Conservation (phyloP, 306 rosid species). For the Macrotyloma uniflorum region DNA sequence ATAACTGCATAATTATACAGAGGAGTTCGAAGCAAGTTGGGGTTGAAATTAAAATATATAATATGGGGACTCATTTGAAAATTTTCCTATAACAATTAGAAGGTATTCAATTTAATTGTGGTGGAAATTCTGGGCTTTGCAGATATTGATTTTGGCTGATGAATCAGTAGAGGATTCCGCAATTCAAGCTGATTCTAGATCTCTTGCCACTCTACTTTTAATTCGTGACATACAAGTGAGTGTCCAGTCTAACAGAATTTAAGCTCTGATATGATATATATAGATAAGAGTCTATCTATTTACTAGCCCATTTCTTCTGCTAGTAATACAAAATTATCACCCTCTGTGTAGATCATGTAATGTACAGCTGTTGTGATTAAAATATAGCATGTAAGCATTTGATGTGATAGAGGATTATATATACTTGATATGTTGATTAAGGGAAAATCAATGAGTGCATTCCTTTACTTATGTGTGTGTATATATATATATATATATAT, state of each 20-base stretch:
- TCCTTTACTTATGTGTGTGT: too few species aligned
- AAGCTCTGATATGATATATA: conserved; percentile 19
- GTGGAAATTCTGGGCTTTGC: conserved; percentile 33
- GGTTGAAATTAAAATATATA: conserved; percentile 17
- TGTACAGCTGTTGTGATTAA: conserved; percentile 13
- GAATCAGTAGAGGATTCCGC: conserved; percentile 98
- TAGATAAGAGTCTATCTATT: neutral
- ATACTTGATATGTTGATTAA: neutral
- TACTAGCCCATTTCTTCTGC: neutral
- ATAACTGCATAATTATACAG: neutral
- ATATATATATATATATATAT: too few species aligned
- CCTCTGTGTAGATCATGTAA: conserved; percentile 22
- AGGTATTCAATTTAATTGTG: conserved; percentile 29
- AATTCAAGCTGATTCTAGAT: conserved; percentile 96
- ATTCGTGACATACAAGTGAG: conserved; percentile 93
- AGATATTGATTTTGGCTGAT: conserved; percentile 91
- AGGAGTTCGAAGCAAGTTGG: conserved; percentile 29
- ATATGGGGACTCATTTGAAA: conserved; percentile 6
- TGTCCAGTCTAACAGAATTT: conserved; percentile 26
- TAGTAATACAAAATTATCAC: neutral
- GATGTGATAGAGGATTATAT: neutral
- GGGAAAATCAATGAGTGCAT: too few species aligned
- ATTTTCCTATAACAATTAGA: neutral
- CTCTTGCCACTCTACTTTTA: conserved; percentile 88
- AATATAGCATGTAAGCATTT: conserved; percentile 26